Evolutionary conservation across 2,329 filamentous ascomycete genomes (phyloP).

Genomic region (Monosporascus sp.): DNA sequence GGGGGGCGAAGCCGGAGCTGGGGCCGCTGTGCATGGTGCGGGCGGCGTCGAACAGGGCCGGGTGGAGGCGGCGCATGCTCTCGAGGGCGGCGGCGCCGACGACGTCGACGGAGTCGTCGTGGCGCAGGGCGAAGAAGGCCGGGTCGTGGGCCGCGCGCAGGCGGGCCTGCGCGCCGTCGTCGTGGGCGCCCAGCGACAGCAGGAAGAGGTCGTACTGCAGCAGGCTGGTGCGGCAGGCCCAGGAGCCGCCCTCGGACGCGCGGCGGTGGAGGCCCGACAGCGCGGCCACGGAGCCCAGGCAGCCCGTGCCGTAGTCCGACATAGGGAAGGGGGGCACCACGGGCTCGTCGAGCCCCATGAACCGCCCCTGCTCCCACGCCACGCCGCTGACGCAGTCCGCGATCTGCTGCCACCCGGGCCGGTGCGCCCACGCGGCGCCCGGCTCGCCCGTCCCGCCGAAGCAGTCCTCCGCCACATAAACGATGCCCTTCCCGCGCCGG

Average conservation of each 20-base stretch:
- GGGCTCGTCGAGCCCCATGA: conserved; percentile 46
- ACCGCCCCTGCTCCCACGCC: conserved; percentile 30
- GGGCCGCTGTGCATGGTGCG: conserved; percentile 23
- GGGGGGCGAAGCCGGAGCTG: conserved; percentile 25
- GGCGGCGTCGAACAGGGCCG: conserved; percentile 23
- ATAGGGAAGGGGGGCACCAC: conserved; percentile 62
- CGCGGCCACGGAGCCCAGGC: conserved; percentile 27
- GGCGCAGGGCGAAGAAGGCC: conserved; percentile 48
- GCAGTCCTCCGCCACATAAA: conserved; percentile 68
- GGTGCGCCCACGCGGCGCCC: conserved; percentile 50
- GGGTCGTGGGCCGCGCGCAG: conserved; percentile 41
- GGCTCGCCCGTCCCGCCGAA: conserved; percentile 53
- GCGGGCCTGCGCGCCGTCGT: conserved; percentile 38
- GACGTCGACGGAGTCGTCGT: conserved; percentile 54
- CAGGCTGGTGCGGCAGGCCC: conserved; percentile 28
- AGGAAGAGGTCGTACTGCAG: conserved; percentile 32
- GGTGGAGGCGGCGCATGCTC: conserved; percentile 39
- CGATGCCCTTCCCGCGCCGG: conserved; percentile 53
- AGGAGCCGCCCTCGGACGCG: conserved; percentile 27
- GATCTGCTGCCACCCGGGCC: conserved; percentile 58
- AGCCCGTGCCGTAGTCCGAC: conserved; percentile 40
- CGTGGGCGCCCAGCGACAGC: conserved; percentile 39
- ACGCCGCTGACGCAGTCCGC: conserved; percentile 32
- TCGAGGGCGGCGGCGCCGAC: conserved; percentile 49
- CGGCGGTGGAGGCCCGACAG: conserved; percentile 28